These are phyloP conservation scores for Strobilomyces dryophilus DNA, from an alignment of 768 basidiomycete genomes.

Conservation along the genomic window DNA sequence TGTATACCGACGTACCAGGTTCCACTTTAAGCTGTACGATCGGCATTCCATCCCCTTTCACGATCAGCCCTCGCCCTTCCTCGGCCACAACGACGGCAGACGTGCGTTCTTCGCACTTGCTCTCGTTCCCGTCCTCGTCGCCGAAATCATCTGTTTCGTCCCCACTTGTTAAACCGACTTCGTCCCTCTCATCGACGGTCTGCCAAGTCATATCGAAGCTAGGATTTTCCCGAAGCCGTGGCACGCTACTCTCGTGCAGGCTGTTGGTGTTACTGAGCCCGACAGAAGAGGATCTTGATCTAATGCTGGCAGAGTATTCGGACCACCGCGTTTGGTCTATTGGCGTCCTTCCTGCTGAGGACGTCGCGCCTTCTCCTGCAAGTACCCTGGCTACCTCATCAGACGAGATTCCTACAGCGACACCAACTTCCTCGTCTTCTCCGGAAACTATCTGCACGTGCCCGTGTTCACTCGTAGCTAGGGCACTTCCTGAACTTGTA, in stretches of 20 bases:
- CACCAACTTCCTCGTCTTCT: slow-evolving; percentile 49
- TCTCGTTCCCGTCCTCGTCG: slow-evolving; percentile 46
- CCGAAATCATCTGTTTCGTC: slow-evolving; percentile 51
- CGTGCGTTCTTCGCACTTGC: slow-evolving; percentile 64
- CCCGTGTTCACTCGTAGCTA: slow-evolving; percentile 56
- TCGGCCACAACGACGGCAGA: slow-evolving; percentile 77
- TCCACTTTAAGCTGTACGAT: slow-evolving; percentile 61
- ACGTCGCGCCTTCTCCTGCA: slow-evolving; percentile 44
- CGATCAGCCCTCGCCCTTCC: slow-evolving; percentile 80
- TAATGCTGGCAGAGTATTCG: slow-evolving; percentile 59
- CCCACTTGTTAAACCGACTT: slow-evolving; percentile 52
- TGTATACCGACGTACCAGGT: slow-evolving; percentile 51
- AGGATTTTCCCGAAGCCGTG: slow-evolving; percentile 56
- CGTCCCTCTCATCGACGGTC: slow-evolving; percentile 67
- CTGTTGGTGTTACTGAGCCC: slow-evolving; percentile 43
- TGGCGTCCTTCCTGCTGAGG: slow-evolving; percentile 47
- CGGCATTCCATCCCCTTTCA: slow-evolving; percentile 61
- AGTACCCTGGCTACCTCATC: slow-evolving; percentile 64
- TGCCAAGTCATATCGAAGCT: slow-evolving; percentile 79
- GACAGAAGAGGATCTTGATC: slow-evolving; percentile 70
- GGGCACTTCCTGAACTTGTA: slow-evolving; percentile 63
- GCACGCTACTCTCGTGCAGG: slow-evolving; percentile 38
- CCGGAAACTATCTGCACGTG: slow-evolving; percentile 63
- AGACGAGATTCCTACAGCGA: slow-evolving; percentile 57
- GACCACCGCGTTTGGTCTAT: slow-evolving; percentile 71